Base-by-base conservation (phyloP, 2,329 filamentous ascomycete species). In the Diplodia seriata region DNA sequence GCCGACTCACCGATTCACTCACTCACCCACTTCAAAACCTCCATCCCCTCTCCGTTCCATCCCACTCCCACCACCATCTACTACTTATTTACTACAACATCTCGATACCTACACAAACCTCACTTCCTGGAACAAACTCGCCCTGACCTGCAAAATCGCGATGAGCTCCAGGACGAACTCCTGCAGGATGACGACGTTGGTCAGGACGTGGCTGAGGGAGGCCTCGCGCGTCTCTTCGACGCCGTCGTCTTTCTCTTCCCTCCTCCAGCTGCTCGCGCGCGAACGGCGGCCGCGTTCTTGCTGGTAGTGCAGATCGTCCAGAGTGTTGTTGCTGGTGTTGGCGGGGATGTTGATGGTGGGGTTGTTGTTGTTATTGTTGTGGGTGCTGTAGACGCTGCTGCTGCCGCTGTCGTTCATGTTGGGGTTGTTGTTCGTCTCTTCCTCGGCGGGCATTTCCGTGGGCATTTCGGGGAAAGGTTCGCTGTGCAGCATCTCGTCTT, bases 151-250 rank as follows among this genome's bases (percentile, higher is more conserved):
- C 73, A 85, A 71, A 65, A 84, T 74, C 5, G 83, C 83, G 12
- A 82, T 78, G 14, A 85, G 68, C 73, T 85, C 83, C 59, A 84
- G 72, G 23, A 83, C 76, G 70, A 85, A 85, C 69, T 84, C 81
- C 71, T 85, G 83, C 70, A 85, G 69, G 11, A 85, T 77, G 6
- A 84, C 81, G 50, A 83, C 79, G 69, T 85, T 85, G 11, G 83
- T 85, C 40, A 84, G 74, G 36, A 85, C 79, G 71, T 85, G 83
- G 67, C 83, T 75, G 36, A 85, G 71, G 70, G 79, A 83, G 15
- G 81, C 82, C 64, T 81, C 78, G 66, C 74, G 75, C n/a, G 75
- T 33, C 59, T 70, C 70, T 29, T 73, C 73, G 40, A 68, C 71
- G 43, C 70, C 67, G 53, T 68, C 43, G 31, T 72, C 71, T 51